A percentile compares a stretch with the other conserved stretches of the same genome.
These are phyloP conservation scores for Aureobasidium namibiae DNA, from an alignment of 2,329 filamentous ascomycete species.

Conservation along the genomic window DNA sequence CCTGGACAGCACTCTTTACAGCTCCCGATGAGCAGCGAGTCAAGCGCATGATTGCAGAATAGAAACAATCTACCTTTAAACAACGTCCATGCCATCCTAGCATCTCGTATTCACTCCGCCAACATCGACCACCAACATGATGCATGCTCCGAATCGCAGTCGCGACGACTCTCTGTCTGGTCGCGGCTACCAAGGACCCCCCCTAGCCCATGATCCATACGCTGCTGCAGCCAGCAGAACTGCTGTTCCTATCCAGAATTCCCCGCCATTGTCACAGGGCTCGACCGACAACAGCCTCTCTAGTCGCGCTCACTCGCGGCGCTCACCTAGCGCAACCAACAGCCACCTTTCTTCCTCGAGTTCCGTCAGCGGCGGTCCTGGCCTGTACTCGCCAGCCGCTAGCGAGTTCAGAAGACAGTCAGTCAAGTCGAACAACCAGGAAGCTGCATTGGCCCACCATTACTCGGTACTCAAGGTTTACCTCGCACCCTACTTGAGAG, in stretches of 20 bases:
- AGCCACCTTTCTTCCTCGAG: slow-evolving; percentile 73
- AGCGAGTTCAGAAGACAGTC: slow-evolving; percentile 34
- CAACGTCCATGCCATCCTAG: slow-evolving; percentile 11
- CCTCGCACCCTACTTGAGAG: slow-evolving; percentile 60
- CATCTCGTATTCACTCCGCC: slow-evolving; percentile 7
- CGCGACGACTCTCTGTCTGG: slow-evolving; percentile 1
- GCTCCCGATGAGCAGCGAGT: not conserved
- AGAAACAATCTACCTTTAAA: slow-evolving; percentile 1
- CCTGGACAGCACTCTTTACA: not conserved
- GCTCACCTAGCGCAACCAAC: slow-evolving; percentile 25
- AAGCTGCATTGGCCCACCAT: slow-evolving; percentile 69
- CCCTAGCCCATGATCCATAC: slow-evolving; percentile 29
- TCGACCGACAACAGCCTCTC: slow-evolving; percentile 26
- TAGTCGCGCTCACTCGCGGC: slow-evolving; percentile 11
- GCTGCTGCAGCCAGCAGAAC: slow-evolving; percentile 14
- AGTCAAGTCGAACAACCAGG: slow-evolving; percentile 25
- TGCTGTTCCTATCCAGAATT: slow-evolving; percentile 23
- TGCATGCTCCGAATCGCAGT: slow-evolving; percentile 8
- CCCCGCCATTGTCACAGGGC: slow-evolving; percentile 29
- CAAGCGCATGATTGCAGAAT: slow-evolving; percentile 3
- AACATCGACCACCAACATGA: not conserved
- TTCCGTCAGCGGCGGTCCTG: slow-evolving; percentile 76
- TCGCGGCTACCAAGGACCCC: slow-evolving; percentile 45
- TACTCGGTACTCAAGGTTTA: slow-evolving; percentile 72
- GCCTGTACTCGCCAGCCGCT: slow-evolving; percentile 47